Evolutionary conservation across 768 basidiomycete species (phyloP).

Genomic region (Collybiopsis confluens): DNA sequence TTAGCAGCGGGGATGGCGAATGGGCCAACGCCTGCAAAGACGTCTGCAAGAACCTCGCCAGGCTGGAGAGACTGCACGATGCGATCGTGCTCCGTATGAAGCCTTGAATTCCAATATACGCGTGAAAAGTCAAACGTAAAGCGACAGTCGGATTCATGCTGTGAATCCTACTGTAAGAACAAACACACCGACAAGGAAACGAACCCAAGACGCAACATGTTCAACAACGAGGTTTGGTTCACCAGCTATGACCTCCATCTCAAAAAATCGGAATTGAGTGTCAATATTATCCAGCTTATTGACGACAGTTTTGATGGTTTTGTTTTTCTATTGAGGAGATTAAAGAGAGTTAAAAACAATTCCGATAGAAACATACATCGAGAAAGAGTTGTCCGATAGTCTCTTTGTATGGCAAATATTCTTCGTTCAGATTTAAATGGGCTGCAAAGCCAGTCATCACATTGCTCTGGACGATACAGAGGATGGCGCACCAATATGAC

Average conservation of each 20-base stretch:
- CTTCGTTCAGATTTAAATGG: constrained; percentile 85
- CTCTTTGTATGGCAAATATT: constrained; percentile 88
- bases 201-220: constrained; percentile 52
- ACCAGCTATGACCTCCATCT: constrained; percentile 96
- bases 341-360: neutral
- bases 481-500: constrained; percentile 74
- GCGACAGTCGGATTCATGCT: constrained; percentile 82
- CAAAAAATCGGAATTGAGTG: constrained; percentile 84
- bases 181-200: constrained; percentile 1
- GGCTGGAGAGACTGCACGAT: constrained; percentile 71
- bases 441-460: constrained; percentile 39
- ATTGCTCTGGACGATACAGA: neutral
- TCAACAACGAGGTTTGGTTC: constrained; percentile 82
- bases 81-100: constrained; percentile 88
- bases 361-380: constrained; percentile 54
- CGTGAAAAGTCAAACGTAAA: constrained; percentile 93
- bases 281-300: constrained; percentile 91
- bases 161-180: neutral
- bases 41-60: constrained; percentile 83
- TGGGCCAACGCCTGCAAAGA: constrained; percentile 96
- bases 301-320: constrained; percentile 78
- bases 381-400: constrained; percentile 90
- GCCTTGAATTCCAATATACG: constrained; percentile 98
- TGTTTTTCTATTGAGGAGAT: constrained; percentile 70
- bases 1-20: constrained; percentile 92